phyloP scores from a whole-genome alignment of 2,329 filamentous ascomycete genomes.

The Metarhizium brunneum region DNA sequence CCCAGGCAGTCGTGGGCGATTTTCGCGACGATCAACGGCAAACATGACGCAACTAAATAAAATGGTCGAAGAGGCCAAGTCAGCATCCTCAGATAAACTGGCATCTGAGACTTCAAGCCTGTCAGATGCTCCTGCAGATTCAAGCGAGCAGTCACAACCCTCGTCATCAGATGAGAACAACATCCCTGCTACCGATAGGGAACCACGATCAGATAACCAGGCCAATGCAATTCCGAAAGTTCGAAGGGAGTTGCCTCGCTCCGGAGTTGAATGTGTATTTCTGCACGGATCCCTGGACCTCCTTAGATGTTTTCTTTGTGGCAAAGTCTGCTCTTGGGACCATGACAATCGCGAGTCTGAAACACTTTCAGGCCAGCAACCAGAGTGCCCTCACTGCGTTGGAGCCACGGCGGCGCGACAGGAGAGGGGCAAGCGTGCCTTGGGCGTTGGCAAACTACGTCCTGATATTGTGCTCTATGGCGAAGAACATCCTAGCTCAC shows the following conservation, averaged over 20 bases:
- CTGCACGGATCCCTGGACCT: slow-evolving; percentile 60
- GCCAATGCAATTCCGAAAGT: slow-evolving; percentile 7
- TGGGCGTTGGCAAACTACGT: slow-evolving; percentile 58
- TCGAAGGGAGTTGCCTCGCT: slow-evolving; percentile 20
- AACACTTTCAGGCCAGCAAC: slow-evolving; percentile 55
- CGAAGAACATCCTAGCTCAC: slow-evolving; percentile 61
- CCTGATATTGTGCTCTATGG: slow-evolving; percentile 69
- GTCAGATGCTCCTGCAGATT: neutral
- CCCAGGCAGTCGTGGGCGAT: slow-evolving; percentile 51
- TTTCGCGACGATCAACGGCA: slow-evolving; percentile 39
- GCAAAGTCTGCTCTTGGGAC: slow-evolving; percentile 50
- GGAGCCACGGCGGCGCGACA: slow-evolving; percentile 52
- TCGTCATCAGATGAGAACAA: slow-evolving; percentile 7
- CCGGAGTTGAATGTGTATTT: slow-evolving; percentile 57
- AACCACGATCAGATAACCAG: slow-evolving; percentile 11
- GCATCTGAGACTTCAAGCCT: slow-evolving; percentile 9
- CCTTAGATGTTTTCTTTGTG: slow-evolving; percentile 55
- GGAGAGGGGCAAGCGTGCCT: slow-evolving; percentile 55
- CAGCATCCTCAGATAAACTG: slow-evolving; percentile 7
- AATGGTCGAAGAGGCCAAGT: slow-evolving; percentile 26
- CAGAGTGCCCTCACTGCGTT: slow-evolving; percentile 57
- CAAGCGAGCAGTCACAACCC: slow-evolving; percentile 6
- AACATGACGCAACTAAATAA: slow-evolving; percentile 23
- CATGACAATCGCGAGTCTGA: slow-evolving; percentile 43
- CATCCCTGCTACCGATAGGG: slow-evolving; percentile 6